Conservation (phyloP, 169 alveolate species). For the Theileria luwenshuni region DNA sequence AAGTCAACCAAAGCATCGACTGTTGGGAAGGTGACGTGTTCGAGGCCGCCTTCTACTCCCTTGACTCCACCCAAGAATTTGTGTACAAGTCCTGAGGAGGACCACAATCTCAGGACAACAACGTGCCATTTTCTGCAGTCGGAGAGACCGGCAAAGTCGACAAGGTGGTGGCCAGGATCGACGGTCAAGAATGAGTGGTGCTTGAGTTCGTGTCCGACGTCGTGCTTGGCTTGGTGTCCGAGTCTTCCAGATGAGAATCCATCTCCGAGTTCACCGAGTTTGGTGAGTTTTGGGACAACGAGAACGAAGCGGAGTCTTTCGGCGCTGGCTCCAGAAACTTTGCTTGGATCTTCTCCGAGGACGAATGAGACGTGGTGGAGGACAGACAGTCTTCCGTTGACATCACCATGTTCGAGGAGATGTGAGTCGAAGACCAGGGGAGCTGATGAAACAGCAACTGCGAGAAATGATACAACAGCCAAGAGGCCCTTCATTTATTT, state of each 20-base stretch:
- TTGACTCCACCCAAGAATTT: neutral
- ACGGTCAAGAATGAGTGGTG: neutral
- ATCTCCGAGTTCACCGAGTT: neutral
- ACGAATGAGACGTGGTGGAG: neutral
- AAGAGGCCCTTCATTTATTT: no score
- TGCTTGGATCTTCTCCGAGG: no score
- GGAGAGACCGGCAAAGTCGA: neutral
- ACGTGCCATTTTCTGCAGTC: neutral
- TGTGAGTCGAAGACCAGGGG: neutral
- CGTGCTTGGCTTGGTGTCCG: no score
- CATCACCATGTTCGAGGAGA: neutral
- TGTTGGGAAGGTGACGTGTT: neutral
- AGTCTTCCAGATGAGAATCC: neutral
- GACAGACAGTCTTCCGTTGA: neutral
- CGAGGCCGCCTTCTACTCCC: neutral
- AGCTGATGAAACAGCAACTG: neutral
- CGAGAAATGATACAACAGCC: no score
- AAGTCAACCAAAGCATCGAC: neutral
- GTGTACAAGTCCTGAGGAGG: neutral
- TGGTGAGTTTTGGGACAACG: neutral
- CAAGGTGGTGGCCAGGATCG: neutral
- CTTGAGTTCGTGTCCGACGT: neutral
- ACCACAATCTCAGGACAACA: neutral
- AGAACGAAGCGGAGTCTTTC: neutral
- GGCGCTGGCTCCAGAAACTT: neutral